These are phyloP conservation scores for Iris pallida DNA, from an alignment of 116 monocot genomes.

Conservation along the genomic window DNA sequence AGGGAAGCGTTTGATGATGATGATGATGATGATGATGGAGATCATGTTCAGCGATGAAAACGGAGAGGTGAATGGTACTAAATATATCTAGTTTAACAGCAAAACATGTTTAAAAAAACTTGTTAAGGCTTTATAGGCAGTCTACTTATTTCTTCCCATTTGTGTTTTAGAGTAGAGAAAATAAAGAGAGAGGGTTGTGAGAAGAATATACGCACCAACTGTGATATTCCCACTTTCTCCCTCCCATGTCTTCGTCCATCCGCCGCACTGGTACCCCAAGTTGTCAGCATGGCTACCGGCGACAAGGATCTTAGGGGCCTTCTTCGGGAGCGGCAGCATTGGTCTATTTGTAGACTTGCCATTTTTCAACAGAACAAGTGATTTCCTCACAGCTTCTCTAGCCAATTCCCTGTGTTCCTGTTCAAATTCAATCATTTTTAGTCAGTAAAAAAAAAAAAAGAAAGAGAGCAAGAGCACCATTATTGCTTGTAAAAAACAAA, in stretches of 20 bases:
- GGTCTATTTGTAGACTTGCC: conserved; percentile 19
- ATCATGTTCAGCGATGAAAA: too few species aligned
- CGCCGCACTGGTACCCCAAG: conserved; percentile 44
- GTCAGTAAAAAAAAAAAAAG: neutral
- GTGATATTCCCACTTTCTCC: conserved; percentile 37
- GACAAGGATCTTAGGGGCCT: conserved; percentile 34
- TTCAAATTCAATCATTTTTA: conserved; percentile 3
- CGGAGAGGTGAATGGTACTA: too few species aligned
- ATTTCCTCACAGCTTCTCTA: conserved; percentile 61
- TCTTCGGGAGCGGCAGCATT: conserved; percentile 43
- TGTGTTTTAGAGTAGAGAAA: too few species aligned
- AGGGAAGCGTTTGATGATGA: too few species aligned
- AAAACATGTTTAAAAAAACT: too few species aligned
- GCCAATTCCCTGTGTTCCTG: conserved; percentile 60
- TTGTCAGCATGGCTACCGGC: conserved; percentile 43
- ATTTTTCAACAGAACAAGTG: conserved; percentile 52
- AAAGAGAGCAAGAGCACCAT: neutral
- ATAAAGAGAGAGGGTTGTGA: neutral
- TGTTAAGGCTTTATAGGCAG: too few species aligned
- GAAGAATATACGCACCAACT: conserved; percentile 3
- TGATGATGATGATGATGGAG: too few species aligned
- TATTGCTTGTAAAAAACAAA: neutral
- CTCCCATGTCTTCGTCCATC: conserved; percentile 49
- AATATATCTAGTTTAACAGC: too few species aligned
- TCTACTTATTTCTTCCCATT: too few species aligned